Evolutionary conservation across 495 filamentous ascomycete genomes (phyloP).

Genomic region (Lepidopterella palustris): DNA sequence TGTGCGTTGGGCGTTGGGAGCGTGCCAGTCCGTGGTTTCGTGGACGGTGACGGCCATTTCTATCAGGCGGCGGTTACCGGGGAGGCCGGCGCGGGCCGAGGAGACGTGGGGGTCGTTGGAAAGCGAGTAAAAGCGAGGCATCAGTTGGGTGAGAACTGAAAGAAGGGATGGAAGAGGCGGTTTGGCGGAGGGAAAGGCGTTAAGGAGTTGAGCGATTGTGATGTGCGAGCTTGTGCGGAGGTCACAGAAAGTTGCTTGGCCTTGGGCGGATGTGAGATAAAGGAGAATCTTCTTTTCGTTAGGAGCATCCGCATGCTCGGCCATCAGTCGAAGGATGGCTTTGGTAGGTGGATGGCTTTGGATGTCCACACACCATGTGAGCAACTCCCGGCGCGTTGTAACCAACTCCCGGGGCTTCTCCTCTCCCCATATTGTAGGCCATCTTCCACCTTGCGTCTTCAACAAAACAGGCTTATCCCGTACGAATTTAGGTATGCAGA

Average conservation of each 20-base stretch:
- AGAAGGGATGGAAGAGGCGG: slow-evolving; percentile 78
- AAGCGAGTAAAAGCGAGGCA: slow-evolving; percentile 97
- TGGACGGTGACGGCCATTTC: slow-evolving; percentile 95
- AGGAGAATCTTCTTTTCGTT: slow-evolving; percentile 82
- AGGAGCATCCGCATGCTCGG: slow-evolving; percentile 70
- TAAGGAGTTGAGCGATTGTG: slow-evolving; percentile 73
- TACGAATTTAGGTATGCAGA: slow-evolving; percentile 67
- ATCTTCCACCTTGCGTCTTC: slow-evolving; percentile 71
- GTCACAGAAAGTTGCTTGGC: slow-evolving; percentile 90
- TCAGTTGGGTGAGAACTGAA: slow-evolving; percentile 72
- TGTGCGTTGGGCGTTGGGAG: slow-evolving; percentile 30
- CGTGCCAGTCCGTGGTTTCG: slow-evolving; percentile 73
- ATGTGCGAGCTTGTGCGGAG: slow-evolving; percentile 85
- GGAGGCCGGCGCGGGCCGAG: slow-evolving; percentile 56
- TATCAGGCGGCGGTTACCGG: slow-evolving; percentile 70
- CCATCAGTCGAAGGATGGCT: slow-evolving; percentile 74
- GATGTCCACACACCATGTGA: slow-evolving; percentile 93
- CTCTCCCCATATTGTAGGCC: slow-evolving; percentile 98
- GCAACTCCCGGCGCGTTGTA: slow-evolving; percentile 80
- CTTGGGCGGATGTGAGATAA: slow-evolving; percentile 82
- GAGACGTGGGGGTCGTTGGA: slow-evolving; percentile 92
- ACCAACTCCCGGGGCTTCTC: slow-evolving; percentile 73
- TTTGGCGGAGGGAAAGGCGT: slow-evolving; percentile 85
- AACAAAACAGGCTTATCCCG: slow-evolving; percentile 75
- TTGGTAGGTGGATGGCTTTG: slow-evolving; percentile 91